These are phyloP conservation scores for Stagonosporopsis cucurbitacearum DNA, from an alignment of 2,329 filamentous ascomycete genomes.

Conservation along the genomic window DNA sequence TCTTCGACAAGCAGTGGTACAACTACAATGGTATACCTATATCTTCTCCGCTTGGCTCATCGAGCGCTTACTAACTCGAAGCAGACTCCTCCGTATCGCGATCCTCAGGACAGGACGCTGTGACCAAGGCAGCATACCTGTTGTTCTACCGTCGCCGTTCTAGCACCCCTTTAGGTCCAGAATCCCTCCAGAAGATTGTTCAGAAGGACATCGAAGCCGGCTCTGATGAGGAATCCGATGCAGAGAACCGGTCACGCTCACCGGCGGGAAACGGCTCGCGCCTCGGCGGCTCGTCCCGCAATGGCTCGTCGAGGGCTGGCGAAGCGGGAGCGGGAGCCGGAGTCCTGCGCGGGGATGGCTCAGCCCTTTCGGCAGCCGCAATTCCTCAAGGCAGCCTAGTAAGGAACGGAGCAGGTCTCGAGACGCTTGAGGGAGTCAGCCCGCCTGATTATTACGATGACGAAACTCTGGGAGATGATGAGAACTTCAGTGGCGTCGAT, in stretches of 20 bases:
- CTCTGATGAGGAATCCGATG: conserved; percentile 52
- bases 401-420: conserved; percentile 46
- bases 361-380: conserved; percentile 40
- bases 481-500: conserved; percentile 22
- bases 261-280: conserved; percentile 82
- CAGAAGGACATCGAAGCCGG: conserved; percentile 58
- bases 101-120: conserved; percentile 64
- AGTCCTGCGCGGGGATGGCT: conserved; percentile 49
- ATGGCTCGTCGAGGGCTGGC: conserved; percentile 91
- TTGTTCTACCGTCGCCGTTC: conserved; percentile 94
- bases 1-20: conserved; percentile 88
- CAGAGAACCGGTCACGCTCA: conserved; percentile 50
- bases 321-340: conserved; percentile 71
- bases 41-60: neutral
- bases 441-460: conserved; percentile 21
- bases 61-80: conserved; percentile 49
- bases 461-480: conserved; percentile 37
- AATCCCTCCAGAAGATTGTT: conserved; percentile 73
- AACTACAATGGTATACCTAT: conserved; percentile 81
- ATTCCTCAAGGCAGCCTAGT: conserved; percentile 43
- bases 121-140: conserved; percentile 83
- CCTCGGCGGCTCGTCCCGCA: conserved; percentile 86
- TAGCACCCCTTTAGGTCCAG: conserved; percentile 76
- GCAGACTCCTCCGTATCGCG: conserved; percentile 76
- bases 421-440: conserved; percentile 38